Base-by-base conservation (phyloP, 371 early-diverging fungal genomes). In the Rhizopus sp. region DNA sequence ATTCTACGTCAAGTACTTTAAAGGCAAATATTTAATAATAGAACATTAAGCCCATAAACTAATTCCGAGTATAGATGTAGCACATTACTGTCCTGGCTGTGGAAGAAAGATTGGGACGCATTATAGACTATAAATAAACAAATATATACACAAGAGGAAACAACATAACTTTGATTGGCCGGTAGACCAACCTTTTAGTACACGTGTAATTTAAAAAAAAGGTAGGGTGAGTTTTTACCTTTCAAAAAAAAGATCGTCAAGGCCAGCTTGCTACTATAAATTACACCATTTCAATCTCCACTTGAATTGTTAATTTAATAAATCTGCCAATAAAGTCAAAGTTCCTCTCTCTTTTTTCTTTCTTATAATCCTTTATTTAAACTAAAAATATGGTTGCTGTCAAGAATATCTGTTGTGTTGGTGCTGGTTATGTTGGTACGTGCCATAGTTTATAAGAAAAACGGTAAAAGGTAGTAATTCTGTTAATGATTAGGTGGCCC, bases 361-460 rank as follows among this genome's bases (percentile, higher is more conserved):
- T 38, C 29, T 47, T 48, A 38, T 50, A 12, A 42, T 53, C 15
- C 41, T 33, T 52, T 34, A 3, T 47, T 34, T 2, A 4, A 49
- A 60, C 10, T 42, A 31, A 16, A 46, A 57, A 41, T 39, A 73
- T 74, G 73, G 67, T 71, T 49, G 64, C 58, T 55, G 81, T 85
- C 57, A 83, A 80, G 73, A 82, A 79, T 66, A 82, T 87, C 40
- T 88, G 90, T 76, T 96, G 94, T 71, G 90, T 96, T 67, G 96
- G 96, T 65, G 96, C 96, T 63, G 96, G 96, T 55, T 96, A 96
- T 77, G 95, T 96, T 55, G 94, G 92, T 89, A 79, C 23, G 23
- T 23, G 23, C 23, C 23, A 23, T 23, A 63, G 84, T 71, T 53
- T 10, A 12, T 17, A 13, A 30, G 30, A 42, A 53, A 13, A 10